Evolutionary conservation across 2,329 filamentous ascomycete genomes (phyloP), one percentile per base, ranked within the genome.

Genomic region (Aspergillus hortae): DNA sequence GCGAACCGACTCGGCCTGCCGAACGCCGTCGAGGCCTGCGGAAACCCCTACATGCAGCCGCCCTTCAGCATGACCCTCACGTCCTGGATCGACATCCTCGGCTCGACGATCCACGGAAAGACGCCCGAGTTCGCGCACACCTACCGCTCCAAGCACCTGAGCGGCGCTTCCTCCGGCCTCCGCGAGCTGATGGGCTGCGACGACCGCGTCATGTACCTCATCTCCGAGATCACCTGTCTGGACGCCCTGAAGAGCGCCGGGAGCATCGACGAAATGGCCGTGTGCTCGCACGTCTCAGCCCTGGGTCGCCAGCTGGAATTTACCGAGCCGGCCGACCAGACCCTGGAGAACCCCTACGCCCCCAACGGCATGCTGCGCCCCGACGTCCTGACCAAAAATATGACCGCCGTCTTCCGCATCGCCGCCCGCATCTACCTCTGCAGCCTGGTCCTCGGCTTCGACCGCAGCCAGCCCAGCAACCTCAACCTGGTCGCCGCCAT

Each of bases 111-210:
- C 86, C 82, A 89, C 56, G 92, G 92, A 32, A 83, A 85, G 51
- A 88, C 90, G 9, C 94, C 94, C 6, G 83, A 84, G 7, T 97
- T 96, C 66, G 91, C 94, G 4, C 89, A 96, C 75, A 90, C 88
- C n/a, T 99, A 97, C 75, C 87, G 94, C 46, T 87, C 94, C 70
- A 95, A 96, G 80, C 90, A 96, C 70, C 82, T 96, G 47, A 76
- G 71, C 45, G 75, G 77, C 21, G 74, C 79, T 5, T 74, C 77
- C 2, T 88, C 89, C 9, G 94, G 94, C 10, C 81, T 99, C 35
- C 86, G 88, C 48, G 91, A 95, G 76, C 82, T 97, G 47, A 97
- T 97, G 92, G 94, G 94, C 61, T 97, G 94, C 71, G 92, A 97
- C 58, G 94, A 99, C 74, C 85, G 86, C 19, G 88, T 97, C 73